Evolutionary conservation across 306 rosid species (phyloP), one percentile per base, ranked within the genome.

Genomic region (Mucuna pruriens): DNA sequence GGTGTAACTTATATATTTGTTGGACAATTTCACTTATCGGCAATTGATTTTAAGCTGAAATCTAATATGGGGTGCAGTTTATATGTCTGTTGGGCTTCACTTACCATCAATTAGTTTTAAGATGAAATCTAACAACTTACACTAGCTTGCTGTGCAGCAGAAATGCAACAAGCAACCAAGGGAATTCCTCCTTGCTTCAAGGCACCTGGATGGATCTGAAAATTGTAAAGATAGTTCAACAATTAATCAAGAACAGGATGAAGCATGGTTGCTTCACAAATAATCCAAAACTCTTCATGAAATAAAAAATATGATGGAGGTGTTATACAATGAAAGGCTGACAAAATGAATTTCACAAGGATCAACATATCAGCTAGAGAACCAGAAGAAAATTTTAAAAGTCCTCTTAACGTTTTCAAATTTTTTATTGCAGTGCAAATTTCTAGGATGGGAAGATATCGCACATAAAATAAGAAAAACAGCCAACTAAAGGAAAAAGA

Each of bases 121-220:
- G n/a, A n/a, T n/a, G n/a, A n/a, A n/a, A n/a, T n/a, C n/a, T n/a
- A n/a, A n/a, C 51, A 80, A 82, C 98, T 90, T 90, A 93, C 99
- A 77, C 86, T 86, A 83, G 97, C 97, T 84, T 86, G 95, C 76
- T 91, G 86, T 67, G 99, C 97, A 81, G 99, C 99, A 82, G 97
- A 75, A 74, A 95, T 86, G 87, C 97, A 92, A 82, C 97, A 89
- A 20, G 94, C 88, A 83, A 95, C 91, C 92, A 95, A 90, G 20
- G 97, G 97, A 76, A 85, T 79, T 79, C 97, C 99, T 77, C 99
- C 99, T 84, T 85, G 87, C 90, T 88, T 89, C 55, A 90, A 80
- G 87, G 97, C 94, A 39, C 92, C 93, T 1, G 99, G 99, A 90
- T 95, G 99, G 81, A 95, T 91, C 99, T 95, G 93, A 74, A 86